Evolutionary conservation across 495 filamentous ascomycete genomes (phyloP), one percentile per base, ranked within the genome.

Genomic region (Talaromyces wortmannii): DNA sequence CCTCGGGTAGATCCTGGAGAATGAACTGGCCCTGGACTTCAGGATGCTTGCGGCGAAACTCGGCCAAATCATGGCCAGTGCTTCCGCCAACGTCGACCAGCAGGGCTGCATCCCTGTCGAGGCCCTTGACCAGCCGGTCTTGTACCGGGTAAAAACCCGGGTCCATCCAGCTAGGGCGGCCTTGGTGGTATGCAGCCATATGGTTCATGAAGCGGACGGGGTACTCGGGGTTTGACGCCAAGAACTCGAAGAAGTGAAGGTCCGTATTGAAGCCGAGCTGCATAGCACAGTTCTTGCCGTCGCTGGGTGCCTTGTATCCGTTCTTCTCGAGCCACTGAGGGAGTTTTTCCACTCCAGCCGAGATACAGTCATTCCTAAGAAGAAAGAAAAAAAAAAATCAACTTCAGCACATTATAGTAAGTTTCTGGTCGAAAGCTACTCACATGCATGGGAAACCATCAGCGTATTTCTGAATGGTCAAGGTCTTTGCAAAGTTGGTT

Each of bases 11-110:
- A 54, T 82, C 79, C 58, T 83, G 76, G 2, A 82, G 60, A 7
- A 84, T 60, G 3, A 83, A 51, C 4, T 61, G 62, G 4, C 78
- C 80, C 1, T 66, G 57, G 0, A 80, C 56, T 10, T 69, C 46
- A 0, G 75, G 76, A 52, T 67, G 59, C n/a, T 71, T 62, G 2
- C 31, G n/a, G 5, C 49, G 56, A 54, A 84, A 77, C 6, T 60
- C 58, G 7, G 61, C 49, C 0, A 81, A 58, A 53, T 84, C 78
- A 46, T 82, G 75, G 2, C 81, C 81, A 5, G 59, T 48, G 11
- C 68, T 68, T 11, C 79, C 82, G 31, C 72, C 81, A 0, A 83
- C 67, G 61, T 86, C 82, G 12, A 84, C 78, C 0, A 84, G 57
- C 1, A 85, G 59, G 12, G 72, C 65, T 0, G 63, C 61, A 33